phyloP scores from a whole-genome alignment of 2,329 filamentous ascomycete species.

The Phialophora expanda region DNA sequence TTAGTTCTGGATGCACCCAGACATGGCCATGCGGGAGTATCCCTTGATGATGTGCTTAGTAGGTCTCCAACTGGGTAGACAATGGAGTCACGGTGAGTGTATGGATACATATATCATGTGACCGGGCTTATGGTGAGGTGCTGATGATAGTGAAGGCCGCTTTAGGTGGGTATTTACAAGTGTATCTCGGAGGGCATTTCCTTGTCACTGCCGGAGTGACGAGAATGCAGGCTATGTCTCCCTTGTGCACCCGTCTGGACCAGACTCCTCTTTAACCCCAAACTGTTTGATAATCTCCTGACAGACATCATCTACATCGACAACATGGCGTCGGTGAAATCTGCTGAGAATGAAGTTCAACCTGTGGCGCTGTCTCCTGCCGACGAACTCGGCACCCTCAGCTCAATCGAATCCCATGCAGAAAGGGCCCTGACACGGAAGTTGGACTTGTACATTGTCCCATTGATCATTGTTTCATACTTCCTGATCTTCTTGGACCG shows the following conservation, averaged over 20 bases:
- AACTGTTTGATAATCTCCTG: neutral
- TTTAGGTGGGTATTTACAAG: neutral
- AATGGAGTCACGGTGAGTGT: neutral
- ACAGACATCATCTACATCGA: neutral
- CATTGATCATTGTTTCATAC: neutral
- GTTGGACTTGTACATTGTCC: conserved; percentile 4
- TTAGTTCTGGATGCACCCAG: neutral
- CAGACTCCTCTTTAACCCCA: neutral
- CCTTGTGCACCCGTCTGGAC: neutral
- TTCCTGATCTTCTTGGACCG: neutral
- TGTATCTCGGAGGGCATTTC: neutral
- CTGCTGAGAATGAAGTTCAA: neutral
- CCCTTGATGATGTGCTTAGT: neutral
- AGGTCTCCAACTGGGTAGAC: neutral
- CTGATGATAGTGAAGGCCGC: neutral
- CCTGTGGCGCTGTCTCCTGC: neutral
- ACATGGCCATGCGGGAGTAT: neutral
- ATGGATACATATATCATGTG: neutral
- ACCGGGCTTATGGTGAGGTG: neutral
- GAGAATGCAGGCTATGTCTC: neutral
- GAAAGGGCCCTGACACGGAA: neutral
- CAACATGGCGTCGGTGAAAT: neutral
- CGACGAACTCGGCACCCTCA: neutral
- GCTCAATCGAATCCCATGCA: neutral
- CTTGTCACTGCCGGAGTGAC: neutral